These are phyloP conservation scores for Ogataea saltuana DNA, from an alignment of 805 yeast genomes.

Conservation along the genomic window DNA sequence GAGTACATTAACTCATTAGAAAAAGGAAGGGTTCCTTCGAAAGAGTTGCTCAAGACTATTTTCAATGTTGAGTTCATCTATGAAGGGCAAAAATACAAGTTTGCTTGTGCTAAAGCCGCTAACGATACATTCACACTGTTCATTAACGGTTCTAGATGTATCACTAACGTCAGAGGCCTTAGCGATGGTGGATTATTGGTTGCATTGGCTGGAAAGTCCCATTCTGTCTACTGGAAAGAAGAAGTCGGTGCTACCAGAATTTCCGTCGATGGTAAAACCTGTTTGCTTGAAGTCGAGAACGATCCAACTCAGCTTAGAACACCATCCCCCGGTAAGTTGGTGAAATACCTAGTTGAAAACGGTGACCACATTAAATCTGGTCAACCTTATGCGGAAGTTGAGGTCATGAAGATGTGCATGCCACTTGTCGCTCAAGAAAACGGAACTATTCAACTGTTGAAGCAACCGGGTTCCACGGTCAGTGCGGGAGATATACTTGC, in stretches of 20 bases:
- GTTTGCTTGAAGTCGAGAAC: constrained; percentile 89
- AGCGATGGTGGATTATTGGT: constrained; percentile 93
- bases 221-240: constrained; percentile 96
- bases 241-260: constrained; percentile 94
- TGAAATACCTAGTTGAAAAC: constrained; percentile 87
- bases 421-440: constrained; percentile 92
- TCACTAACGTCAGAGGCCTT: constrained; percentile 82
- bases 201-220: constrained; percentile 89
- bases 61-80: constrained; percentile 94
- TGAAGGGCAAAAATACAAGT: constrained; percentile 89
- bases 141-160: constrained; percentile 89
- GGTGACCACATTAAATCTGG: constrained; percentile 93
- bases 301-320: constrained; percentile 99
- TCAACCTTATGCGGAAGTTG: constrained; percentile 96
- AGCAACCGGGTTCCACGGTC: constrained; percentile 98
- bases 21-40: constrained; percentile 93
- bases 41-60: constrained; percentile 77
- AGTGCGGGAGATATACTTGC: constrained; percentile 97
- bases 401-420: constrained; percentile 99
- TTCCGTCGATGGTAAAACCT: constrained; percentile 93
- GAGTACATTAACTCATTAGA: constrained; percentile 79
- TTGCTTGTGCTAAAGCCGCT: constrained; percentile 93
- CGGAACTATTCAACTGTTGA: constrained; percentile 88
- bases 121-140: constrained; percentile 82
- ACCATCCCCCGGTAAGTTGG: constrained; percentile 98